Conservation (phyloP, 1,284 basidiomycete species). For the Apiotrichum brassicae region DNA sequence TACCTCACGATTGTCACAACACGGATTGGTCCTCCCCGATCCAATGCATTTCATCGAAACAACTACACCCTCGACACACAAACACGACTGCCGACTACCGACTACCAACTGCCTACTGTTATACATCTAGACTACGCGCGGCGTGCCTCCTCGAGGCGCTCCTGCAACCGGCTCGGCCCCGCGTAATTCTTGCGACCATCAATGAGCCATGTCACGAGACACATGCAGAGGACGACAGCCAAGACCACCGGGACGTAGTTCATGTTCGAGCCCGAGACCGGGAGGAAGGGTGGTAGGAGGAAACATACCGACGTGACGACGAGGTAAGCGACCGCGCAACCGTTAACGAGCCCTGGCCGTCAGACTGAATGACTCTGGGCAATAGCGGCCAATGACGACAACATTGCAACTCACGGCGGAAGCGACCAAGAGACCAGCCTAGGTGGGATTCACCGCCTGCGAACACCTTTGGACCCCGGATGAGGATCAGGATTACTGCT, state of each 20-base stretch:
- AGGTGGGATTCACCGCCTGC: constrained; percentile 33
- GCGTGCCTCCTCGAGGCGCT: constrained; percentile 9
- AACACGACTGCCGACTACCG: too few relatives aligned
- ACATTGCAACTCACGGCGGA: constrained; percentile 24
- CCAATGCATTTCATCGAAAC: too few relatives aligned
- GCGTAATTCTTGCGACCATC: constrained; percentile 42
- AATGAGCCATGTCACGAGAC: constrained; percentile 38
- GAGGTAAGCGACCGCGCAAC: constrained; percentile 45
- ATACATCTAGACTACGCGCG: too few relatives aligned
- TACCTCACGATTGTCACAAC: too few relatives aligned
- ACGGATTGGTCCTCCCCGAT: too few relatives aligned
- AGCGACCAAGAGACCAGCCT: constrained; percentile 33
- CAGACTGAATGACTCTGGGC: too few relatives aligned
- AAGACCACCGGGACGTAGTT: constrained; percentile 47
- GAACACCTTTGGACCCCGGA: constrained; percentile 41
- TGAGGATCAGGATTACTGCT: constrained; percentile 33
- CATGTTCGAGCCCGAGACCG: constrained; percentile 45
- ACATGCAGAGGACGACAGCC: constrained; percentile 32
- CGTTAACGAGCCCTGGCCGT: constrained; percentile 31
- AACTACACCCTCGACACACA: too few relatives aligned
- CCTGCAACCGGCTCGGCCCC: constrained; percentile 42
- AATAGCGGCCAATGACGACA: too few relatives aligned
- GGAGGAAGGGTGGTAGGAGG: constrained; percentile 49
- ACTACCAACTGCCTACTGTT: too few relatives aligned
- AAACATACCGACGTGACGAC: constrained; percentile 49